phyloP scores from a whole-genome alignment of 2,329 filamentous ascomycete genomes.

The Neocucurbitaria cava region DNA sequence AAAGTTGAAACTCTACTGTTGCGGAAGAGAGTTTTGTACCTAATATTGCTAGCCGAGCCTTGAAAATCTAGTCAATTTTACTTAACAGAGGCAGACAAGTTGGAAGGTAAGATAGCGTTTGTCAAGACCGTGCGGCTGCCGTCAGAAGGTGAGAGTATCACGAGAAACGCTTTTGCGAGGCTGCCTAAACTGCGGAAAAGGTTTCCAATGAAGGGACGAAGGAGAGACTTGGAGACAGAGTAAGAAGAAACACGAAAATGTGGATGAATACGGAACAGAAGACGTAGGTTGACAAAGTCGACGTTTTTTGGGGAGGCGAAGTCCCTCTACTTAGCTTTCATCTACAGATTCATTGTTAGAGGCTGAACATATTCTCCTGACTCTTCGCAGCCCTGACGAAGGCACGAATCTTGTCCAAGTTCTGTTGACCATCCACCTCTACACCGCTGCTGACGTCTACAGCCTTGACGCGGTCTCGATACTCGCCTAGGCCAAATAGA shows the following conservation, averaged over 20 bases:
- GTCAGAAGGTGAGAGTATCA: conserved; percentile 19
- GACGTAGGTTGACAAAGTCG: neutral
- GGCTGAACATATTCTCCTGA: conserved; percentile 3
- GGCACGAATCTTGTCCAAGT: conserved; percentile 76
- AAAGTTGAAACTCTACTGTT: neutral
- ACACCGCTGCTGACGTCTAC: conserved; percentile 97
- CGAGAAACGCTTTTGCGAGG: neutral
- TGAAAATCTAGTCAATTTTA: conserved; percentile 7
- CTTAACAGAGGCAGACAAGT: conserved; percentile 9
- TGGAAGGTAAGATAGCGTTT: conserved; percentile 19
- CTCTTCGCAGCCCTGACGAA: conserved; percentile 77
- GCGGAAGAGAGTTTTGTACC: neutral
- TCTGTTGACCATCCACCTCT: conserved; percentile 79
- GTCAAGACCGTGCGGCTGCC: neutral
- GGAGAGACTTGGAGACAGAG: neutral
- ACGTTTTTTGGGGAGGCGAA: neutral
- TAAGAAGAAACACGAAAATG: neutral
- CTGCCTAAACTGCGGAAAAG: neutral
- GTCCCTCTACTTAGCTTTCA: neutral
- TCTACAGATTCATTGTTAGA: neutral
- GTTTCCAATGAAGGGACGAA: neutral
- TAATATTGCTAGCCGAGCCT: neutral
- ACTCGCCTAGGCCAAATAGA: conserved; percentile 67
- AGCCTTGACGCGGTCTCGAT: conserved; percentile 71
- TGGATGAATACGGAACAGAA: neutral